Conservation (phyloP, 2,329 filamentous ascomycete species). For the Alternaria ventricosa region DNA sequence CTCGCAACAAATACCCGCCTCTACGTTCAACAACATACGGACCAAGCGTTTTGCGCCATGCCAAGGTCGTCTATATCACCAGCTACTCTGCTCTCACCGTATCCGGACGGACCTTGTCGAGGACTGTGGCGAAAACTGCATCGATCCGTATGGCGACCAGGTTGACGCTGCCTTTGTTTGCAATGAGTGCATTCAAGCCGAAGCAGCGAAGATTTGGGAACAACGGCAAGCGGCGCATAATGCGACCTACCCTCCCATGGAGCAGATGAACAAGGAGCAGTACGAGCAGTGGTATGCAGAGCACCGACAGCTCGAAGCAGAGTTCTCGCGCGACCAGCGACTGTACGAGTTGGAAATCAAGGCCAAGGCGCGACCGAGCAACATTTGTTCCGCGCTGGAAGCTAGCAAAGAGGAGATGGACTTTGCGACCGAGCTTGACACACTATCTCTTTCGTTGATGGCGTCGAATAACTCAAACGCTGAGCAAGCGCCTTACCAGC, state of each 20-base stretch:
- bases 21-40: constrained; percentile 27
- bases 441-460: constrained; percentile 39
- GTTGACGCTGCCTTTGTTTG: constrained; percentile 36
- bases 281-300: constrained; percentile 43
- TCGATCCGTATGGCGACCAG: constrained; percentile 33
- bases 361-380: constrained; percentile 33
- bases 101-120: constrained; percentile 46
- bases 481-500: constrained; percentile 7
- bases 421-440: constrained; percentile 41
- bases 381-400: constrained; percentile 39
- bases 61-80: constrained; percentile 45
- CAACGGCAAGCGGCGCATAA: constrained; percentile 36
- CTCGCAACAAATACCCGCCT: constrained; percentile 13
- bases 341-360: constrained; percentile 36
- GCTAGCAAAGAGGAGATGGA: constrained; percentile 40
- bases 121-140: constrained; percentile 44
- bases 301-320: constrained; percentile 34
- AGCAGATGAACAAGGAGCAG: constrained; percentile 40
- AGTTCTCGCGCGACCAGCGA: constrained; percentile 34
- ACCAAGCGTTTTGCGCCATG: constrained; percentile 43
- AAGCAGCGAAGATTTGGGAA: constrained; percentile 37
- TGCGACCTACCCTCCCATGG: constrained; percentile 33
- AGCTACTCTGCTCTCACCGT: constrained; percentile 44
- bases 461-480: constrained; percentile 23
- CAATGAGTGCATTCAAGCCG: constrained; percentile 41